Conservation (phyloP, 106 monocot genomes). For the Ottelia alismoides region DNA sequence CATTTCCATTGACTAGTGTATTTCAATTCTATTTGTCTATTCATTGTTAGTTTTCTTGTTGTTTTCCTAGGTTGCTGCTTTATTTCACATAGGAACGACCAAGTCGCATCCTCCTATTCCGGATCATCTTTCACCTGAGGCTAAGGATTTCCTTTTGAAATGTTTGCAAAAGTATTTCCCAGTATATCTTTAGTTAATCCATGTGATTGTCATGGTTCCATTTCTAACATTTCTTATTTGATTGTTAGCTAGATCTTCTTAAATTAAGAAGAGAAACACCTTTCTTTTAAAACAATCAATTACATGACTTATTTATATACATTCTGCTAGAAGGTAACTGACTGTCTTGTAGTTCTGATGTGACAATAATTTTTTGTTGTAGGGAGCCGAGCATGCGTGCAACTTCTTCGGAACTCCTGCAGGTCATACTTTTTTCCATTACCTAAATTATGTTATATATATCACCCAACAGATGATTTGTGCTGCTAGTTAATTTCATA, state of each 20-base stretch:
- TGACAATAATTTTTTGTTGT: not conserved
- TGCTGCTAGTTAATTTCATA: not conserved
- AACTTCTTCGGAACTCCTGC: constrained; percentile 49
- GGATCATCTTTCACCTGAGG: constrained; percentile 81
- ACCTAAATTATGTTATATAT: not conserved
- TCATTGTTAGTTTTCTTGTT: not conserved
- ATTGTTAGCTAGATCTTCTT: too few relatives aligned
- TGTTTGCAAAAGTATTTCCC: constrained; percentile 76
- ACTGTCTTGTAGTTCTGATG: too few relatives aligned
- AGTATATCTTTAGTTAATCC: not conserved
- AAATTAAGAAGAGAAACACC: too few relatives aligned
- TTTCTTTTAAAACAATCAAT: too few relatives aligned
- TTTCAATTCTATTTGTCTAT: not conserved
- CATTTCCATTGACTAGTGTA: not conserved
- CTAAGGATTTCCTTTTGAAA: constrained; percentile 93
- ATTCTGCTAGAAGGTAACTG: too few relatives aligned
- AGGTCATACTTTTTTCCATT: constrained; percentile 18
- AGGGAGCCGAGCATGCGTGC: constrained; percentile 67
- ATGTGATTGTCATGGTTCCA: not conserved
- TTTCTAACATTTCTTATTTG: too few relatives aligned
- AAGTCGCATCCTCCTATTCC: constrained; percentile 97
- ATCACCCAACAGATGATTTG: not conserved
- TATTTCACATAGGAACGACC: constrained; percentile 89
- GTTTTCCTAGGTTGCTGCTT: constrained; percentile 68
- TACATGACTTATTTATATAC: not conserved